Evolutionary conservation across 1,284 basidiomycete genomes (phyloP), one percentile per base, ranked within the genome.

Genomic region (Fomitopsis schrenkii): DNA sequence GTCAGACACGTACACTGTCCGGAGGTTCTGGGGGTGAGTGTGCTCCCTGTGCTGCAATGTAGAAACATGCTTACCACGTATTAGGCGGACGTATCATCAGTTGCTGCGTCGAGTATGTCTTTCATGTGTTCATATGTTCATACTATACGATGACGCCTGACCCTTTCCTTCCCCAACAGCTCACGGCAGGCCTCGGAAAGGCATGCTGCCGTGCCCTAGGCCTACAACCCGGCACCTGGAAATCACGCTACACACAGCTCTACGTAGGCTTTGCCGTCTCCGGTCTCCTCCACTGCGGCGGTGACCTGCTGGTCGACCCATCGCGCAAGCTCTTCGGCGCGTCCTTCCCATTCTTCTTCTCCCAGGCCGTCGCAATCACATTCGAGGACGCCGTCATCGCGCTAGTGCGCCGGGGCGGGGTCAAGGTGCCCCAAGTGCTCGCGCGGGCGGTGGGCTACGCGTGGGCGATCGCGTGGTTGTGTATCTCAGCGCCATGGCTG

Each of bases 1-100:
- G 72, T 63, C 62, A 1, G 74, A 75, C 15, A 19, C 42, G 53
- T 46, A 56, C 36, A 45, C 75, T 4, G 61, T 78, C 4, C 69
- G 75, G 26, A 68, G 68, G 14, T 69, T 76, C 52, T 77, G 77
- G 76, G 73, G 75, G 76, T 77, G 53, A 48, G 73, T 67, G 8
- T 14, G n/a, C 46, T 15, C 2, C 36, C 0, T 44, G 33, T 19
- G 30, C 48, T 33, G 17, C 38, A 9, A 10, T 38, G 5, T 15
- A n/a, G 2, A 50, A 30, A 8, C 12, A 42, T 14, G 33, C 42
- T 62, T 15, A 48, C 36, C 1, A 19, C 9, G 15, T 30, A 26
- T 30, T 10, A 75, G 75, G 54, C 71, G 69, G 46, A 68, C 68
- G 15, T 74, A 72, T 74, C 75, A 75, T 60, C 74, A 76, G 55